phyloP scores from a whole-genome alignment of 1,284 basidiomycete species.

The Puccinia triticina region DNA sequence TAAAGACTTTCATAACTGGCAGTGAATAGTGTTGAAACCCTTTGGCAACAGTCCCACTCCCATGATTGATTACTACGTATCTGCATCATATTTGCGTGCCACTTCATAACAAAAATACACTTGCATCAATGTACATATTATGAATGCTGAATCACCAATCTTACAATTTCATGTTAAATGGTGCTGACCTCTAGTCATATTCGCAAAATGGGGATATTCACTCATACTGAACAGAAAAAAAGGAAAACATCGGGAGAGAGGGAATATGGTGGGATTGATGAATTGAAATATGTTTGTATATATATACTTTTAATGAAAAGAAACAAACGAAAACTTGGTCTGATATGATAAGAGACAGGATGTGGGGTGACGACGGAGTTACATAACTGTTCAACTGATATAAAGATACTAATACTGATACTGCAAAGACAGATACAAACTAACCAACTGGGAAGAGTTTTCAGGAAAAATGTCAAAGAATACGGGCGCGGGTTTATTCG shows the following conservation, averaged over 20 bases:
- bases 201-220: no score
- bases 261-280: neutral
- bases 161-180: no score
- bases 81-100: no score
- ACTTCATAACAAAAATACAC: no score
- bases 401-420: conserved; percentile 14
- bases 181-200: no score
- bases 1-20: conserved; percentile 23
- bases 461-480: no score
- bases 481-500: no score
- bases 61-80: no score
- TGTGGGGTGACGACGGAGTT: neutral
- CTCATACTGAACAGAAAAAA: neutral
- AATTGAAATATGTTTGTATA: no score
- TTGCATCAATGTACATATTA: no score
- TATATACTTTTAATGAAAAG: conserved; percentile 4
- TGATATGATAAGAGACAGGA: neutral
- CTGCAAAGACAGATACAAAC: neutral
- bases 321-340: neutral
- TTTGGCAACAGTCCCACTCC: neutral
- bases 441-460: neutral
- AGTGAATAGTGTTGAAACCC: neutral
- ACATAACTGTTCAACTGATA: neutral
- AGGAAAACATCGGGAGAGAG: no score
- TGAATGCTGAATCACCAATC: no score